These are phyloP conservation scores for Physcomitrellopsis africana DNA, from an alignment of 225 moss, liverwort and hornwort species.

Conservation along the genomic window DNA sequence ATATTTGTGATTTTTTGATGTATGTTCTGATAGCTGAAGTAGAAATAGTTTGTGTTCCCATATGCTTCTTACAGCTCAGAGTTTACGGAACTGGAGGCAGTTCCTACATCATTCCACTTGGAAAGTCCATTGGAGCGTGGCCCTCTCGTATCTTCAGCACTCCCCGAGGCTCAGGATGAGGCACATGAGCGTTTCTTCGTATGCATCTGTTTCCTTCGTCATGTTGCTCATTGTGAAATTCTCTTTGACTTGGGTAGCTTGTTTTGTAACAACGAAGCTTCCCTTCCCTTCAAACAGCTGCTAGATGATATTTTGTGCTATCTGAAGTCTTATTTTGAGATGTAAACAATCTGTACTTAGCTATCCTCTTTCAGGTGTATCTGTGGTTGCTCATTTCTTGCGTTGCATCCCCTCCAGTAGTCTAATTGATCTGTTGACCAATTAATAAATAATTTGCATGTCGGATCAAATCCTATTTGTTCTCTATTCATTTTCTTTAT, in stretches of 20 bases:
- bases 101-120: slow-evolving; percentile 77
- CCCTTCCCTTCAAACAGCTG: background rate
- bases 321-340: background rate
- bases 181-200: slow-evolving; percentile 93
- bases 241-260: background rate
- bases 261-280: no score
- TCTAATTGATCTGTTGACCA: background rate
- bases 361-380: background rate
- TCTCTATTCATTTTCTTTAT: background rate
- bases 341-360: no score
- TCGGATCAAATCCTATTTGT: background rate
- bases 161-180: slow-evolving; percentile 78
- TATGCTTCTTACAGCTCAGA: slow-evolving; percentile 69
- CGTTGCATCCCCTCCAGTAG: background rate
- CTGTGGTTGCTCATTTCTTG: background rate
- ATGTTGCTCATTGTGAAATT: background rate
- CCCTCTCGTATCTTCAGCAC: slow-evolving; percentile 49
- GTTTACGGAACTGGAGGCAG: slow-evolving; percentile 84
- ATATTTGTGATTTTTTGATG: background rate
- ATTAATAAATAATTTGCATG: background rate
- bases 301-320: background rate
- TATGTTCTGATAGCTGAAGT: background rate
- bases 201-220: slow-evolving; percentile 28
- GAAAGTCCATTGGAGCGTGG: slow-evolving; percentile 91
- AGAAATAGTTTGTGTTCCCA: slow-evolving; percentile 7